Conservation (phyloP, 148 eudicot genomes). For the Camellia lanceoleosa region DNA sequence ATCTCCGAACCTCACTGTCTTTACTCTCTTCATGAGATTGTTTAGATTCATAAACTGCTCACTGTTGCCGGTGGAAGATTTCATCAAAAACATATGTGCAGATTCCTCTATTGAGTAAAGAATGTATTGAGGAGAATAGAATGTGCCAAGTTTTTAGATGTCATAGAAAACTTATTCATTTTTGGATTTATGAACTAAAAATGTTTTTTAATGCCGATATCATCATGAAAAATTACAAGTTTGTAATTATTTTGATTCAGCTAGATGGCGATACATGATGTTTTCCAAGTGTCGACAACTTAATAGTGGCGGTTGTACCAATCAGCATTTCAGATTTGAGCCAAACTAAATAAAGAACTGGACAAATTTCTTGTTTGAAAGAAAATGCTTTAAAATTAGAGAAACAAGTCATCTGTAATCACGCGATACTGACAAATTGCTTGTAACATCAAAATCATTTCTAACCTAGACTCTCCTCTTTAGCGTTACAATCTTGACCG, state of each 20-base stretch:
- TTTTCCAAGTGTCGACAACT: too few relatives aligned
- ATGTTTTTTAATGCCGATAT: too few relatives aligned
- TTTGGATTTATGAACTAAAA: too few relatives aligned
- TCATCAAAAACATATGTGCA: constrained; percentile 83
- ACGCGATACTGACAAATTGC: background rate
- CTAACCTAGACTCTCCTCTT: background rate
- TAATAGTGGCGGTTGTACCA: too few relatives aligned
- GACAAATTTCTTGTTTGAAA: background rate
- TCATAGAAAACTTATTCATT: background rate
- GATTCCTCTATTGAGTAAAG: constrained; percentile 86
- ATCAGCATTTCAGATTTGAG: too few relatives aligned
- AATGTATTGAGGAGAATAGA: constrained; percentile 77
- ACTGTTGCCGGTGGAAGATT: constrained; percentile 75
- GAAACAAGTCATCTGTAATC: background rate
- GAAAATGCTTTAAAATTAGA: background rate
- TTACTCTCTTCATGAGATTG: background rate
- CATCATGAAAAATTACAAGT: too few relatives aligned
- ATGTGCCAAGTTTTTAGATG: constrained; percentile 42
- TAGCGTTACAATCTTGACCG: background rate
- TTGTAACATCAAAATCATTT: constrained; percentile 18
- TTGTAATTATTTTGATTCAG: too few relatives aligned
- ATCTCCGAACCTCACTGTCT: too few relatives aligned
- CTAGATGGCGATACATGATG: too few relatives aligned
- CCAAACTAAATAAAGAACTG: background rate
- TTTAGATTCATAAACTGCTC: constrained; percentile 4